These are phyloP conservation scores for Dendrocalamus sinicus DNA, from an alignment of 176 grass and related monocot genomes.

Conservation along the genomic window DNA sequence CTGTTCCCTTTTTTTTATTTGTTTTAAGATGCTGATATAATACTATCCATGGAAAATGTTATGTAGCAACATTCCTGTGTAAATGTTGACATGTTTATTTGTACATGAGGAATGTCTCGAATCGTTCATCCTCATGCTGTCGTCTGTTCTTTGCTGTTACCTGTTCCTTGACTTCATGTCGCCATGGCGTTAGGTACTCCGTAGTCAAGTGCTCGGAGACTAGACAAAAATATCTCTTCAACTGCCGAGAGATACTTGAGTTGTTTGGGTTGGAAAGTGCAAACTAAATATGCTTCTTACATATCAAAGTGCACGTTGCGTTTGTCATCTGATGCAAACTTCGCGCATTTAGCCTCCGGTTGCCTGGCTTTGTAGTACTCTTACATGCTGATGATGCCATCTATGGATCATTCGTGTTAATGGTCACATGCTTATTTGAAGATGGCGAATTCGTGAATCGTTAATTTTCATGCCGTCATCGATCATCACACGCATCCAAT, in stretches of 20 bases:
- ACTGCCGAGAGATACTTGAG: not conserved
- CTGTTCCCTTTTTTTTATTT: not conserved
- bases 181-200: not conserved
- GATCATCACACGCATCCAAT: no score
- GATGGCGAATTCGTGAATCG: not conserved
- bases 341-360: not conserved
- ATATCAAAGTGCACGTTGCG: not conserved
- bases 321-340: not conserved
- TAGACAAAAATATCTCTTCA: not conserved
- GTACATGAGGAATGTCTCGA: slow-evolving; percentile 1
- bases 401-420: not conserved
- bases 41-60: slow-evolving; percentile 5
- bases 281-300: not conserved
- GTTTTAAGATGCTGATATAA: not conserved
- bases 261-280: not conserved
- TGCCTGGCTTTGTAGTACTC: not conserved
- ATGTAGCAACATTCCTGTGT: not conserved
- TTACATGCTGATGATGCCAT: not conserved
- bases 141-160: not conserved
- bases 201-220: not conserved
- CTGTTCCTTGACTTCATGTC: not conserved
- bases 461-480: not conserved
- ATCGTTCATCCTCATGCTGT: not conserved
- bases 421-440: not conserved
- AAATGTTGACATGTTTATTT: slow-evolving; percentile 18